Percentiles rank a stretch among this genome's conserved stretches.
These are phyloP conservation scores for Rhypophila decipiens DNA, from an alignment of 495 filamentous ascomycete genomes.

Conservation along the genomic window DNA sequence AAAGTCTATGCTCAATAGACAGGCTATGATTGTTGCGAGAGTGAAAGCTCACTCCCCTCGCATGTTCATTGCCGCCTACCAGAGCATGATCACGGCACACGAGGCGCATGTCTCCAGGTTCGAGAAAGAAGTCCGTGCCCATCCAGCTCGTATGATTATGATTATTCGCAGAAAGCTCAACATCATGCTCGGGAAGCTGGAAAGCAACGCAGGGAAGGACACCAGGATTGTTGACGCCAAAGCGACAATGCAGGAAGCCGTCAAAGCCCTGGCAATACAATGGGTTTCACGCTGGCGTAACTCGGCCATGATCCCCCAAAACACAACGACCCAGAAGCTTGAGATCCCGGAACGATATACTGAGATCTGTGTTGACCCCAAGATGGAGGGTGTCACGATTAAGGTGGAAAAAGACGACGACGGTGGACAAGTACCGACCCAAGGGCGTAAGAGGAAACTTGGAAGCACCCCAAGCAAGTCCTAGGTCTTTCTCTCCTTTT, in stretches of 20 bases:
- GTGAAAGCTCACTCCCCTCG: too few relatives aligned
- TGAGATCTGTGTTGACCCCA: too few relatives aligned
- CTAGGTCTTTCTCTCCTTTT: too few relatives aligned
- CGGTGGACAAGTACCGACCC: too few relatives aligned
- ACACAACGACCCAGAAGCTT: neutral
- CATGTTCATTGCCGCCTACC: too few relatives aligned
- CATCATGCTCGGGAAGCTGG: slow-evolving; percentile 10
- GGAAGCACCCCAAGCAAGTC: too few relatives aligned
- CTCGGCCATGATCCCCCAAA: too few relatives aligned
- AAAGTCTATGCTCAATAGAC: too few relatives aligned
- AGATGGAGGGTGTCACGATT: too few relatives aligned
- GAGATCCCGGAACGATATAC: neutral
- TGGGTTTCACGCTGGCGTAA: slow-evolving; percentile 6
- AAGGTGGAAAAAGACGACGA: too few relatives aligned
- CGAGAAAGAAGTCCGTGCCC: neutral
- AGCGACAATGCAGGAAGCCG: slow-evolving; percentile 3
- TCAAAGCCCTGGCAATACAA: neutral
- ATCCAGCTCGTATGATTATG: neutral
- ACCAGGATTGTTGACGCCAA: slow-evolving; percentile 5
- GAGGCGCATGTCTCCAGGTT: neutral
- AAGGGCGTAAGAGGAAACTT: too few relatives aligned
- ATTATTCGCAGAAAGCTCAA: slow-evolving; percentile 1
- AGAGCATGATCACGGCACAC: neutral
- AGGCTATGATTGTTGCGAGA: too few relatives aligned
- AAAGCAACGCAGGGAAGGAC: slow-evolving; percentile 1